phyloP scores from a whole-genome alignment of 1,284 basidiomycete species.

The Irpex rosettiformis region DNA sequence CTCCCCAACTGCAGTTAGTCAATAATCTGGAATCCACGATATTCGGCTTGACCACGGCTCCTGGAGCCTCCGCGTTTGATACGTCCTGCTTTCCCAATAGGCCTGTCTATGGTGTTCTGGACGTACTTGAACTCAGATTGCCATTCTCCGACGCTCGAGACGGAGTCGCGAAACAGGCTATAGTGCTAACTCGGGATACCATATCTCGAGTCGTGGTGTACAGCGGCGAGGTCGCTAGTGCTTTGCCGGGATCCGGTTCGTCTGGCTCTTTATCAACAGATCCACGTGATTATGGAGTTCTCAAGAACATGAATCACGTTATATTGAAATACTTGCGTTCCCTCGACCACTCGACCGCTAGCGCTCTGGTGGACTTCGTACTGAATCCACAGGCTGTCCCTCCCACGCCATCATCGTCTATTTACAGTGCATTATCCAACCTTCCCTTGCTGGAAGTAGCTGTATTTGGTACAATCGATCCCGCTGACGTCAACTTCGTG shows the following conservation, averaged over 20 bases:
- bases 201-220: slow-evolving; percentile 46
- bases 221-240: slow-evolving; percentile 46
- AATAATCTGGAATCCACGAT: slow-evolving; percentile 45
- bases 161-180: slow-evolving; percentile 46
- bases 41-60: slow-evolving; percentile 42
- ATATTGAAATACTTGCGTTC: slow-evolving; percentile 54
- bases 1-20: slow-evolving; percentile 37
- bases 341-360: slow-evolving; percentile 45
- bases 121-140: slow-evolving; percentile 50
- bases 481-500: slow-evolving; percentile 43
- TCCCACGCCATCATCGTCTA: slow-evolving; percentile 35
- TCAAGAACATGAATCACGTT: slow-evolving; percentile 52
- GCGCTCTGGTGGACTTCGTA: slow-evolving; percentile 46
- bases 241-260: slow-evolving; percentile 34
- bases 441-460: slow-evolving; percentile 59
- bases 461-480: slow-evolving; percentile 51
- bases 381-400: slow-evolving; percentile 38
- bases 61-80: slow-evolving; percentile 36
- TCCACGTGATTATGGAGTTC: slow-evolving; percentile 52
- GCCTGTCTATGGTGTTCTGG: slow-evolving; percentile 60
- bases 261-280: slow-evolving; percentile 36
- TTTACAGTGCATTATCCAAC: slow-evolving; percentile 38
- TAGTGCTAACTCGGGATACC: slow-evolving; percentile 40
- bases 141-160: slow-evolving; percentile 47
- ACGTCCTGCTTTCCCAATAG: slow-evolving; percentile 49